These are phyloP conservation scores for Suaeda aralocaspica DNA, from an alignment of 148 eudicot species.

Conservation along the genomic window DNA sequence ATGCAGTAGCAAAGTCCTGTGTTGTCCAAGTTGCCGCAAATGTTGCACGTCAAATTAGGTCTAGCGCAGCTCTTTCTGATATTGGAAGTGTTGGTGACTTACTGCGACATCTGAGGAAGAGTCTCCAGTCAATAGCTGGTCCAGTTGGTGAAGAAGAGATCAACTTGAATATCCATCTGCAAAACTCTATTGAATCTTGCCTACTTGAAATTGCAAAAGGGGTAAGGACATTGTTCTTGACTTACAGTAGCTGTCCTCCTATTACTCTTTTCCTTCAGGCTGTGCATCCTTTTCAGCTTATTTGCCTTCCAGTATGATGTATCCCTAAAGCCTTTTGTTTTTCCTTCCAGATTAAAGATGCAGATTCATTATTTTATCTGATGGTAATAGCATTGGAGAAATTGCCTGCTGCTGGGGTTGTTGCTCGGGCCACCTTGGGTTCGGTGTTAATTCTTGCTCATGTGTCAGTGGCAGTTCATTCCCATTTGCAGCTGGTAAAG, in stretches of 20 bases:
- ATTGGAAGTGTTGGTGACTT: slow-evolving; percentile 77
- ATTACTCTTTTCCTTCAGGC: too few species aligned
- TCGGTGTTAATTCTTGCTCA: slow-evolving; percentile 80
- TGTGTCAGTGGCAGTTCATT: slow-evolving; percentile 50
- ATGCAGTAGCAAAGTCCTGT: slow-evolving; percentile 62
- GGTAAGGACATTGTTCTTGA: slow-evolving; percentile 35
- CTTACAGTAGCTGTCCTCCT: too few species aligned
- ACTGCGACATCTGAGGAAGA: slow-evolving; percentile 80
- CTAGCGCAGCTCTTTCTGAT: slow-evolving; percentile 51
- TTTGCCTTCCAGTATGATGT: not conserved
- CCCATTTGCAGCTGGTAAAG: slow-evolving; percentile 72
- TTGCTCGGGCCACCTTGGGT: slow-evolving; percentile 66
- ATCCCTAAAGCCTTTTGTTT: not conserved
- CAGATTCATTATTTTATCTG: slow-evolving; percentile 63
- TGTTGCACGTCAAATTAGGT: slow-evolving; percentile 80
- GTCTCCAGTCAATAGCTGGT: slow-evolving; percentile 71
- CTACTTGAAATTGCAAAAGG: slow-evolving; percentile 82
- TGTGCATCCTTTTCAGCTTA: not conserved
- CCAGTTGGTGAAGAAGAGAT: slow-evolving; percentile 56
- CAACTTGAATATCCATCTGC: slow-evolving; percentile 62
- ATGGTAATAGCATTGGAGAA: slow-evolving; percentile 79
- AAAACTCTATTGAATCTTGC: slow-evolving; percentile 76
- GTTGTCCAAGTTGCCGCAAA: slow-evolving; percentile 68
- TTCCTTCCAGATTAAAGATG: slow-evolving; percentile 52
- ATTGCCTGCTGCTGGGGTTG: slow-evolving; percentile 55